Base-by-base conservation (phyloP, 352 stramenopile genomes). In the Pythium guiyangense region DNA sequence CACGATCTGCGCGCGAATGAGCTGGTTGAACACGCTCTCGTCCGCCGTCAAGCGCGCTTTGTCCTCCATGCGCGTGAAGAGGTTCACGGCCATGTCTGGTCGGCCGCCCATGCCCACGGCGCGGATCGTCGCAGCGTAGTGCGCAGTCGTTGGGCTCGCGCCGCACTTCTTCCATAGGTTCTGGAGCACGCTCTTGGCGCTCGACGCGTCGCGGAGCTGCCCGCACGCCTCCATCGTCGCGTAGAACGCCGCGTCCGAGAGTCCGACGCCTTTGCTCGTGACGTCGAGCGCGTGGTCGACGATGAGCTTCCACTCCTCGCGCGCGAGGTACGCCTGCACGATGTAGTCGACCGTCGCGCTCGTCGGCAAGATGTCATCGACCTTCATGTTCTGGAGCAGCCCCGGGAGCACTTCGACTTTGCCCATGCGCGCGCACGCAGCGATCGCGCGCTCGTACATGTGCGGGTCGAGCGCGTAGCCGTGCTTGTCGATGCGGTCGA, bases 401-500 rank as follows among this genome's bases (percentile, higher is more conserved):
- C 79, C 79, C 0, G 79, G 77, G 11, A 94, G 68, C 49, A 91
- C 80, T 29, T 92, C 79, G 49, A 91, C 77, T 55, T 88, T 89
- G 55, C 83, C 82, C 74, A 88, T 86, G 55, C 84, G 84, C 43
- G 82, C 84, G 54, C 83, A 91, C 22, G 84, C 66, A 17, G 71
- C 82, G 58, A 94, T 86, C n/a, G 82, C 75, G 51, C 78, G 70
- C 57, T 94, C 84, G 62, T 94, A 94, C 82, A 91, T 88, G 26
- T 62, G 63, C 11, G 82, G 48, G 43, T 92, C 78, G 46, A 92
- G 66, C 15, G 64, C 42, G 31, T 77, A 72, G 12, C 70, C 67
- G 27, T 77, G 62, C 58, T 82, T 79, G 68, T 92, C 82, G 29
- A 87, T 73, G 29, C 63, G 67, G 55, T 92, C 82, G 48, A 92